A percentile compares a stretch with the other conserved stretches of the same genome.
These are phyloP conservation scores for Berkeleyomyces basicola DNA, from an alignment of 2,329 filamentous ascomycete genomes.

Conservation along the genomic window DNA sequence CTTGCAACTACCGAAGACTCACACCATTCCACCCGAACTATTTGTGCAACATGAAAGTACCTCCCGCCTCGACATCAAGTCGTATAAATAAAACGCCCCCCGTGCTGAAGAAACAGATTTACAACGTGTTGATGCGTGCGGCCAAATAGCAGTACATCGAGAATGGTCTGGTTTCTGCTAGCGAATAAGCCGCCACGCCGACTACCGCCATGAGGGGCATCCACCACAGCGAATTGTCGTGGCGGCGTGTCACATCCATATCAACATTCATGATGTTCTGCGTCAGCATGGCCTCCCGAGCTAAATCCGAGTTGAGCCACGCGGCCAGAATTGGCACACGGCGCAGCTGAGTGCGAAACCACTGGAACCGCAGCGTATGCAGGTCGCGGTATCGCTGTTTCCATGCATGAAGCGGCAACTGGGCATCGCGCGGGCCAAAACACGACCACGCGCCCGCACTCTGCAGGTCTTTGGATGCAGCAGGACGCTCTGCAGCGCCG, in stretches of 20 bases:
- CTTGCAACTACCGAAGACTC: too few species aligned
- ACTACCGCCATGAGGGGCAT: constrained; percentile 6
- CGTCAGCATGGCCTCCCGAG: neutral
- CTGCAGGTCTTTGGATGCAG: constrained; percentile 9
- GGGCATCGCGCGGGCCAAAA: neutral
- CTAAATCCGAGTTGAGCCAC: neutral
- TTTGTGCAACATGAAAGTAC: too few species aligned
- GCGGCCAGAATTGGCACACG: neutral
- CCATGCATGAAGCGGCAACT: constrained; percentile 13
- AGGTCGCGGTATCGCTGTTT: constrained; percentile 16
- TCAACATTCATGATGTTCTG: neutral
- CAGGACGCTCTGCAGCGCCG: constrained; percentile 2
- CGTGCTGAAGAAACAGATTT: neutral
- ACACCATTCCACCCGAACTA: too few species aligned
- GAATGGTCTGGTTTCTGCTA: neutral
- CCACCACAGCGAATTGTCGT: constrained; percentile 1
- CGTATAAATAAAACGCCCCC: too few species aligned
- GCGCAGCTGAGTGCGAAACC: constrained; percentile 1
- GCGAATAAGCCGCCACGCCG: neutral
- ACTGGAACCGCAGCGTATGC: neutral
- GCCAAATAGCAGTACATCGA: constrained; percentile 6
- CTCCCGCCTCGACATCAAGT: too few species aligned
- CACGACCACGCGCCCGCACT: constrained; percentile 12
- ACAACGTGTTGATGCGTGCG: constrained; percentile 3
- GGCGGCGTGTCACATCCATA: neutral